phyloP scores from a whole-genome alignment of 1,284 basidiomycete species.

The Microbotryum saponariae region DNA sequence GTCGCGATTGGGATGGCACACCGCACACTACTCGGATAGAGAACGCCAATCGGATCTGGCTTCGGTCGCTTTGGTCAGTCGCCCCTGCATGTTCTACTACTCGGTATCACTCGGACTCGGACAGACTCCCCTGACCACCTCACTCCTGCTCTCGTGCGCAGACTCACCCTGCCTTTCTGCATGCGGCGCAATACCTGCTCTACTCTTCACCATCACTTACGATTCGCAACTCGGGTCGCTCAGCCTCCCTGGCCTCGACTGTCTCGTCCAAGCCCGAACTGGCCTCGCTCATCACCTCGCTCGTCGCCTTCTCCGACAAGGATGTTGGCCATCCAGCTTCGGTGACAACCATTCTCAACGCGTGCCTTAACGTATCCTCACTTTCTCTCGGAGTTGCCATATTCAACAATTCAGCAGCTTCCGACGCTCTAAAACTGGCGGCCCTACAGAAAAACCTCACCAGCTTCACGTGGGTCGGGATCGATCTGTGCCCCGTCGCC shows the following conservation, averaged over 20 bases:
- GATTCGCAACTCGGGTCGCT: slow-evolving; percentile 17
- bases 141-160: not conserved
- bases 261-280: slow-evolving; percentile 3
- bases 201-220: slow-evolving; percentile 8
- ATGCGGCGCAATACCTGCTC: slow-evolving; percentile 3
- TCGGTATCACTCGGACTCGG: not conserved
- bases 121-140: not conserved
- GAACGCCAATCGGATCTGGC: slow-evolving; percentile 18
- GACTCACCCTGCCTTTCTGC: not conserved
- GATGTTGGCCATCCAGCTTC: slow-evolving; percentile 5
- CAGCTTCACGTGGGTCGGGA: not conserved
- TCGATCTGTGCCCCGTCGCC: not conserved
- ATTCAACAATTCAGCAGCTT: not conserved
- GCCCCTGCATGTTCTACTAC: too few relatives aligned
- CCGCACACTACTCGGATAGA: slow-evolving; percentile 1
- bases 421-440: not conserved
- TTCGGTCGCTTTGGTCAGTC: slow-evolving; percentile 5
- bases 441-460: not conserved
- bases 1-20: not conserved
- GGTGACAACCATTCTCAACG: not conserved
- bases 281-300: not conserved
- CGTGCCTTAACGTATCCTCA: not conserved
- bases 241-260: slow-evolving; percentile 7
- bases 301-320: slow-evolving; percentile 2
- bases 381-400: not conserved